These are phyloP conservation scores for Cocos nucifera DNA, from an alignment of 176 grass and related monocot species.

Conservation along the genomic window DNA sequence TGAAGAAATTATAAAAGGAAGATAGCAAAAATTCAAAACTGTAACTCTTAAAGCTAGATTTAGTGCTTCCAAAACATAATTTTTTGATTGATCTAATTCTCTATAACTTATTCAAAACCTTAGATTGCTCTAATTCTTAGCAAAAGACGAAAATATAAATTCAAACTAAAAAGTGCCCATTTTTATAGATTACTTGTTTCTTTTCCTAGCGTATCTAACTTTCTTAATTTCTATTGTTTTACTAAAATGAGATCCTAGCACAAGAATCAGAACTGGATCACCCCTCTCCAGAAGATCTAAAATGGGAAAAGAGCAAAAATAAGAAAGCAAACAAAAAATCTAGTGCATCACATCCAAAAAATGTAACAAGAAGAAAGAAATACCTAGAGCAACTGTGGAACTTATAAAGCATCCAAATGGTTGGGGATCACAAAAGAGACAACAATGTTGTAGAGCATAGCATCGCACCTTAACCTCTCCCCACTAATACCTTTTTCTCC, in stretches of 20 bases:
- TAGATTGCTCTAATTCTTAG: too few species aligned
- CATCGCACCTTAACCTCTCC: too few species aligned
- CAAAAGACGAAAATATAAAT: too few species aligned
- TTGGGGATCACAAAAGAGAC: background rate
- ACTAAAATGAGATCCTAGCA: conserved; percentile 7
- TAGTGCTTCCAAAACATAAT: background rate
- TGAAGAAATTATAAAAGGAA: too few species aligned
- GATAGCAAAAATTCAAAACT: too few species aligned
- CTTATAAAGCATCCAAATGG: background rate
- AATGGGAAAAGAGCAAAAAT: conserved; percentile 5
- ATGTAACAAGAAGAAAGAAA: background rate
- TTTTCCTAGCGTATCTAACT: too few species aligned
- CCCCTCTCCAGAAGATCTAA: background rate
- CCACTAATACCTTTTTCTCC: too few species aligned
- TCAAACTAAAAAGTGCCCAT: too few species aligned
- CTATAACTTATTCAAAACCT: too few species aligned
- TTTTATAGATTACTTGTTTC: too few species aligned
- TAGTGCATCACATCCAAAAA: background rate
- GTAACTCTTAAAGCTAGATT: background rate
- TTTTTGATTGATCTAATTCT: background rate
- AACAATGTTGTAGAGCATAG: background rate
- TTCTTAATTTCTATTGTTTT: background rate
- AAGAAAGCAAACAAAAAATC: background rate
- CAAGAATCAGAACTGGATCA: background rate
- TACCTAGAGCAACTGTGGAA: conserved; percentile 66